Conservation (phyloP, 768 basidiomycete species). For the Coprinellus micaceus region DNA sequence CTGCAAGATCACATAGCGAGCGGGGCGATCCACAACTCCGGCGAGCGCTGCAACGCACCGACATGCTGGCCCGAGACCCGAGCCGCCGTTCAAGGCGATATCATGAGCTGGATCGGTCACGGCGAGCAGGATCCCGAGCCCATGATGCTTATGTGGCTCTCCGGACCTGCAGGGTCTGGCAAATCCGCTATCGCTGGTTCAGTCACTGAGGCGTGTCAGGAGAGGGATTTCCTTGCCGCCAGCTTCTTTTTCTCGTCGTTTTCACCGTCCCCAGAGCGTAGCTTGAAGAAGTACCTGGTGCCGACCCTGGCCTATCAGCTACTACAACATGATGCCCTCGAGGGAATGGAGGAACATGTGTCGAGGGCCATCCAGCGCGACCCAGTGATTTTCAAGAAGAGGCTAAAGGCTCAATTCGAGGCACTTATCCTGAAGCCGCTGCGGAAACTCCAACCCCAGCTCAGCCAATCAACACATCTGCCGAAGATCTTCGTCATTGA, state of each 20-base stretch:
- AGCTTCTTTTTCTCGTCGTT: slow-evolving; percentile 13
- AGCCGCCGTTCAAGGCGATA: slow-evolving; percentile 1
- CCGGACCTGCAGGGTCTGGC: slow-evolving; percentile 10
- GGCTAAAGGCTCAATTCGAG: neutral
- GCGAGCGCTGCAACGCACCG: neutral
- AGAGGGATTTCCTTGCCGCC: slow-evolving; percentile 2
- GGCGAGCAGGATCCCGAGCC: neutral
- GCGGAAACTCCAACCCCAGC: no score
- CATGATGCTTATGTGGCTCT: slow-evolving; percentile 1
- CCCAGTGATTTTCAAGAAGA: neutral
- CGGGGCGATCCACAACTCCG: neutral
- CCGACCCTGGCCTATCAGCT: slow-evolving; percentile 6
- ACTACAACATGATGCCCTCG: neutral
- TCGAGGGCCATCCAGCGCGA: neutral
- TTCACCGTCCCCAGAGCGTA: neutral
- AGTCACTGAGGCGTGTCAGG: no score
- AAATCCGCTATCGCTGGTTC: slow-evolving; percentile 11
- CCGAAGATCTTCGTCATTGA: slow-evolving; percentile 9
- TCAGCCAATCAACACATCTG: no score
- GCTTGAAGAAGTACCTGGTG: neutral
- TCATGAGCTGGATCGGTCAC: slow-evolving; percentile 5
- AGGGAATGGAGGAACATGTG: neutral
- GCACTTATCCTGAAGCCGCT: no score
- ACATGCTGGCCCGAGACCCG: neutral
- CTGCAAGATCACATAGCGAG: no score